Evolutionary conservation across 139 green algal genomes (phyloP), one percentile per base, ranked within the genome.

Genomic region (Coelastrella sp.): DNA sequence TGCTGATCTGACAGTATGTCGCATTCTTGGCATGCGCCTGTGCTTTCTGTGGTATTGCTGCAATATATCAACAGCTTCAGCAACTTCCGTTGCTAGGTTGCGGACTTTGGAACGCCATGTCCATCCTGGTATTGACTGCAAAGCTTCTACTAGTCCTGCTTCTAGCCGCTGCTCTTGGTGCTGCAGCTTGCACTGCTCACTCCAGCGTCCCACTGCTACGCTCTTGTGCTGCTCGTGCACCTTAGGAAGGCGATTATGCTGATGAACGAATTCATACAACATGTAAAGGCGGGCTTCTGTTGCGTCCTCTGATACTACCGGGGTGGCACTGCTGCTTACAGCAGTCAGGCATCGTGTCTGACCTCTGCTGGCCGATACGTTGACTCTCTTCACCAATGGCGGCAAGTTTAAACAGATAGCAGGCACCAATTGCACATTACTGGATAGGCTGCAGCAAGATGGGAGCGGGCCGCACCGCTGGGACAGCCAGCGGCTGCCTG

Each of bases 131-230:
- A 81, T 41, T 8, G 74, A 57, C 30, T 81, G 13, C 7, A 81
- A 41, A 23, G 74, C 74, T 37, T 43, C 50, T 37, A 37, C 74
- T 9, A 81, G 50, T 9, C n/a, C 17, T 25, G 9, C 4, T 6
- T 67, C 51, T 7, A 81, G 51, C 27, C 41, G 32, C 7, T 34
- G 30, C 17, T 51, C 19, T 23, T 69, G 74, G 51, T 68, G 51
- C 34, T 50, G 51, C 74, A 69, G 74, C 51, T 51, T 67, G 74
- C 74, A 81, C 25, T 81, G 50, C 51, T 81, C 74, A 5, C 27
- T 57, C 74, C 74, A 81, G 17, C 35, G 43, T 23, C 74, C 74
- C 35, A 81, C 74, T 51, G 74, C 74, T 67, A 81, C 34, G 4
- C 74, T 59, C 3, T 68, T 38, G 4, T 81, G 74, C 34, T 50